phyloP scores from a whole-genome alignment of 139 green algal species.

The Coelastrella sp. region DNA sequence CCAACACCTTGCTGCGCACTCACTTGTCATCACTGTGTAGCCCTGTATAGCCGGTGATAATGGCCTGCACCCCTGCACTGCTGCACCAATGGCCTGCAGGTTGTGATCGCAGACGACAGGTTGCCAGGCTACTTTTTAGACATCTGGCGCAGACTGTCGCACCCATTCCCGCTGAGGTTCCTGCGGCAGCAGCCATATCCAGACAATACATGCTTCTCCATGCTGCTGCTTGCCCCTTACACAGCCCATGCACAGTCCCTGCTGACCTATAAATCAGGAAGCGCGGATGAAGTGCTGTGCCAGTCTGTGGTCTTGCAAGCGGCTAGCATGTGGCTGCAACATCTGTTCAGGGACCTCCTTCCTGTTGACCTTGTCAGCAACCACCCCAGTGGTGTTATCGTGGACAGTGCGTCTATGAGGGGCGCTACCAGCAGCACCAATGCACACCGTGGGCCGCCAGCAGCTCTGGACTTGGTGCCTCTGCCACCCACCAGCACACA shows the following conservation, averaged over 20 bases:
- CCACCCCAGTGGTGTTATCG: neutral
- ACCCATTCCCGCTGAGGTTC: conserved; percentile 39
- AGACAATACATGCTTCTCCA: conserved; percentile 49
- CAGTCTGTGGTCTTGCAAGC: conserved; percentile 37
- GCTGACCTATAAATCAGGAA: conserved; percentile 48
- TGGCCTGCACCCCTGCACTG: no score
- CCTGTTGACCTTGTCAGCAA: neutral
- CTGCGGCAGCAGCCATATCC: conserved; percentile 43
- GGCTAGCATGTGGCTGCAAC: conserved; percentile 52
- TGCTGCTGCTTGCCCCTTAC: neutral
- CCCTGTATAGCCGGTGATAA: no score
- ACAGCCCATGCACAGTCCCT: conserved; percentile 39
- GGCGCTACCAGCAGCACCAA: neutral
- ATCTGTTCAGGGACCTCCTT: conserved; percentile 45
- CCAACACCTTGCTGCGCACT: neutral
- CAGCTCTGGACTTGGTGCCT: neutral
- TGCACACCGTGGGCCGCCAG: no score
- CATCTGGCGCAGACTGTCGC: conserved; percentile 39
- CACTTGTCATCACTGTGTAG: neutral
- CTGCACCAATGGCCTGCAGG: conserved; percentile 20
- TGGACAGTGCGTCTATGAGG: neutral
- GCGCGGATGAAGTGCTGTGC: conserved; percentile 23
- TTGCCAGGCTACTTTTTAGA: conserved; percentile 47
- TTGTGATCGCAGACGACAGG: conserved; percentile 51
- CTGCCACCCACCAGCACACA: neutral